Base-by-base conservation (phyloP, 805 yeast genomes). In the Myxozyma nipponensis region DNA sequence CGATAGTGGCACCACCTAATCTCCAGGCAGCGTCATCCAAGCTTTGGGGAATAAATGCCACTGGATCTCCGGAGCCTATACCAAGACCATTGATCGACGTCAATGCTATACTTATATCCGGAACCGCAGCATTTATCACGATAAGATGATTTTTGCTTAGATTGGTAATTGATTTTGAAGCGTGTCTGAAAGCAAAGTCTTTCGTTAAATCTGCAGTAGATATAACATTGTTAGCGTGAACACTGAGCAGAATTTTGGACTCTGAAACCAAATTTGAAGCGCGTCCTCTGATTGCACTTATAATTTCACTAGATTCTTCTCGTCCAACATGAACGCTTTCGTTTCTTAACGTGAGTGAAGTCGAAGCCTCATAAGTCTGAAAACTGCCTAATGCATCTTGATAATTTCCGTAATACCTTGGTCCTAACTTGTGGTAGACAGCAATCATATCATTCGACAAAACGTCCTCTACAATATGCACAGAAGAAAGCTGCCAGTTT, bases 1-100 rank as follows among this genome's bases (percentile, higher is more conserved):
- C 54, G 0, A 78, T 47, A 1, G 78, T 72, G 0, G 77, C 60
- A 0, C 86, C 84, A 2, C 86, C 84, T 17, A 79, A 15, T 19
- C 59, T 30, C 63, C 63, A 62, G 13, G 60, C 49, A n/a, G 54
- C 51, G 25, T 62, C 58, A 34, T 57, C 58, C 28, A 58, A 26
- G 25, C 62, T 44, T 10, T 47, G 42, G 4, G 48, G 62, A 17
- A 44, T 46, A 22, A 57, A 48, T 10, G 56, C 40, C 18, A 52
- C 48, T 3, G 60, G 63, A 42, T 43, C 58, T 4, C 58, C 54
- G 10, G 58, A 38, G 5, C 56, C 57, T 17, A 58, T 37, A 3
- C 57, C 59, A 22, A 44, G 24, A 17, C 57, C 58, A 30, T 48
- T 39, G 22, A 39, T 21, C 5, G 60, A 25, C 10, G 58, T 28